Percentiles rank a stretch among this genome's conserved stretches.
Conservation (phyloP, 2,329 filamentous ascomycete genomes). For the Zasmidium angulare region DNA sequence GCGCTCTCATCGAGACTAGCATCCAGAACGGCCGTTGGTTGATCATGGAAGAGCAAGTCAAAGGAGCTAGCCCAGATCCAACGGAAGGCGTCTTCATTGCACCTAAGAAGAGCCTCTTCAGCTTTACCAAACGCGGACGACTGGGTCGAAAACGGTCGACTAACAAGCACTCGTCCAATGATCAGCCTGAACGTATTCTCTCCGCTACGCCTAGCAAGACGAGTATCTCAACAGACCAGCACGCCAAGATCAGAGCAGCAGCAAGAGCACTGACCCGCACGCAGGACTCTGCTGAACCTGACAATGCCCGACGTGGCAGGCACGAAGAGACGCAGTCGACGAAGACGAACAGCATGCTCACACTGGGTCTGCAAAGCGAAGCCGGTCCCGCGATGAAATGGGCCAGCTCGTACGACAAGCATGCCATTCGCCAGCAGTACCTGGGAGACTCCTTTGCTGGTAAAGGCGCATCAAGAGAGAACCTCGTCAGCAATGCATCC, state of each 20-base stretch:
- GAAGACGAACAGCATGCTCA: slow-evolving; percentile 89
- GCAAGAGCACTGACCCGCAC: slow-evolving; percentile 75
- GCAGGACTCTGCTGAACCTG: slow-evolving; percentile 46
- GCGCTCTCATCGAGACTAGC: slow-evolving; percentile 84
- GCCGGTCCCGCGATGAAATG: slow-evolving; percentile 95
- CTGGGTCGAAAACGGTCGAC: slow-evolving; percentile 69
- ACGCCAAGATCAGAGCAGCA: slow-evolving; percentile 88
- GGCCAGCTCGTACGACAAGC: slow-evolving; percentile 93
- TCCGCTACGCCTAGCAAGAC: slow-evolving; percentile 67
- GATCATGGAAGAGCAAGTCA: slow-evolving; percentile 93
- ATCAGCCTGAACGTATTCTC: slow-evolving; percentile 43
- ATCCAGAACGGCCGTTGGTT: slow-evolving; percentile 84
- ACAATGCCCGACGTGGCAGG: slow-evolving; percentile 53
- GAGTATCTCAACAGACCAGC: slow-evolving; percentile 85
- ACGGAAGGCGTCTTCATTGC: slow-evolving; percentile 85
- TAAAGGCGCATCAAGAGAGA: slow-evolving; percentile 28
- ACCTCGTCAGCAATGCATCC: slow-evolving; percentile 26
- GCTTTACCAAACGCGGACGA: slow-evolving; percentile 71
- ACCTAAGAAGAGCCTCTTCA: slow-evolving; percentile 88
- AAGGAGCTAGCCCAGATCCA: slow-evolving; percentile 83
- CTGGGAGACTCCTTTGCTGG: slow-evolving; percentile 72
- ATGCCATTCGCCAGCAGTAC: slow-evolving; percentile 82
- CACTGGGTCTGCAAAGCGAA: slow-evolving; percentile 82
- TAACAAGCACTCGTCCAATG: slow-evolving; percentile 48
- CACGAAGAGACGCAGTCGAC: slow-evolving; percentile 54